Percentiles rank a stretch among this genome's conserved stretches.
phyloP scores from a whole-genome alignment of 2,329 filamentous ascomycete genomes.

The Colletotrichum gloeosporioides region DNA sequence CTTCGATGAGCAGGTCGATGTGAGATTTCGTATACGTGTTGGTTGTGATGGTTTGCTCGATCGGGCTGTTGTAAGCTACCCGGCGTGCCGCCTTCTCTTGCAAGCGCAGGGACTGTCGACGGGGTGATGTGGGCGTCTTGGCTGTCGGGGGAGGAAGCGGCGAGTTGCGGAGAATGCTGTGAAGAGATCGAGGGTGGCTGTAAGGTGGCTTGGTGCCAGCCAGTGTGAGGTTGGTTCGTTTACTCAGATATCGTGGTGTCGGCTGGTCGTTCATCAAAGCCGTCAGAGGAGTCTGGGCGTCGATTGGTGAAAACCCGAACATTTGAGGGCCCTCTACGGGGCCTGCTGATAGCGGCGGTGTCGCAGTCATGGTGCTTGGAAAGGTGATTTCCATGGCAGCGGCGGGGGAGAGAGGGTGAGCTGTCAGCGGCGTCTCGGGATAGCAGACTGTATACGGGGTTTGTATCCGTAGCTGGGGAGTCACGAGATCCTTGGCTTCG shows the following conservation, averaged over 20 bases:
- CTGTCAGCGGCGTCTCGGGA: constrained; percentile 61
- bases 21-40: constrained; percentile 68
- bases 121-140: constrained; percentile 56
- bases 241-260: constrained; percentile 39
- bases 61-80: constrained; percentile 67
- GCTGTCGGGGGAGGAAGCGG: constrained; percentile 61
- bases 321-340: constrained; percentile 47
- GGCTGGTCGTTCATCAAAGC: background rate
- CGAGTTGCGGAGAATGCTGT: constrained; percentile 71
- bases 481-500: constrained; percentile 31
- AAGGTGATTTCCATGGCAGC: constrained; percentile 50
- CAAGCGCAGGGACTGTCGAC: constrained; percentile 58
- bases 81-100: constrained; percentile 59
- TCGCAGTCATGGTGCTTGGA: constrained; percentile 64
- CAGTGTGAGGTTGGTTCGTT: constrained; percentile 38
- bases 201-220: constrained; percentile 53
- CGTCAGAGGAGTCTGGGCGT: constrained; percentile 28
- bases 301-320: constrained; percentile 52
- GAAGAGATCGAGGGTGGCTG: constrained; percentile 61
- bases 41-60: constrained; percentile 68
- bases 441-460: constrained; percentile 52
- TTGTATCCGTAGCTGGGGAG: constrained; percentile 35
- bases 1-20: constrained; percentile 66
- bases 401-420: constrained; percentile 53
- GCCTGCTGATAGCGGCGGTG: constrained; percentile 62